These are phyloP conservation scores for Pneumocystis jirovecii DNA, from an alignment of 1,139 yeast genomes.

Conservation along the genomic window DNA sequence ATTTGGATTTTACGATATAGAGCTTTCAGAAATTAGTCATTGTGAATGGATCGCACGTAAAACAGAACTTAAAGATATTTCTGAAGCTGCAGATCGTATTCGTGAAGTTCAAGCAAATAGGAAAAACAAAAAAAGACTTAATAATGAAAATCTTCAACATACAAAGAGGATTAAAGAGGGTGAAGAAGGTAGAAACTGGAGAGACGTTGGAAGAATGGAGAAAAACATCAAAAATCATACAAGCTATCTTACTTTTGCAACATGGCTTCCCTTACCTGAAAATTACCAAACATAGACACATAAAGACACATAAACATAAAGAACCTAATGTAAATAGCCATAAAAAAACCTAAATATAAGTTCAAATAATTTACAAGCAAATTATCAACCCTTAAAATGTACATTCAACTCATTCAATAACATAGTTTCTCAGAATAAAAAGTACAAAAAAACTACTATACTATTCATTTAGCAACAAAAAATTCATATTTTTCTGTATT, in stretches of 20 bases:
- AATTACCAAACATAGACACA: neutral
- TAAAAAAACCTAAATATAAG: neutral
- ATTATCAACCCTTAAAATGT: neutral
- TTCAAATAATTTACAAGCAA: neutral
- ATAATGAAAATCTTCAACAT: slow-evolving; percentile 17
- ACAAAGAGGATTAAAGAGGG: slow-evolving; percentile 64
- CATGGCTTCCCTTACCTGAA: slow-evolving; percentile 1
- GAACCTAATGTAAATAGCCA: neutral
- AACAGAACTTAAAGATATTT: slow-evolving; percentile 67
- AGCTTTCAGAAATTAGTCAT: slow-evolving; percentile 84
- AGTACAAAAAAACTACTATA: neutral
- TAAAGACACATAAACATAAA: neutral
- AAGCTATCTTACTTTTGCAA: slow-evolving; percentile 82
- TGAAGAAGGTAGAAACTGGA: slow-evolving; percentile 66
- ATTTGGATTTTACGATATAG: slow-evolving; percentile 76
- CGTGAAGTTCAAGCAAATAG: slow-evolving; percentile 71
- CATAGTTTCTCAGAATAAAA: neutral
- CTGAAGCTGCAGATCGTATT: slow-evolving; percentile 67
- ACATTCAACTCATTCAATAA: no score
- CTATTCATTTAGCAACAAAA: neutral
- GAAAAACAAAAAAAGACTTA: slow-evolving; percentile 34
- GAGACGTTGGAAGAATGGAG: slow-evolving; percentile 66
- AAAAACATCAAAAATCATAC: slow-evolving; percentile 85
- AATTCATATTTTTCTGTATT: neutral
- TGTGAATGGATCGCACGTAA: slow-evolving; percentile 83